Evolutionary conservation across 2,329 filamentous ascomycete species (phyloP), one percentile per base, ranked within the genome.

Genomic region (Seiridium cupressi): DNA sequence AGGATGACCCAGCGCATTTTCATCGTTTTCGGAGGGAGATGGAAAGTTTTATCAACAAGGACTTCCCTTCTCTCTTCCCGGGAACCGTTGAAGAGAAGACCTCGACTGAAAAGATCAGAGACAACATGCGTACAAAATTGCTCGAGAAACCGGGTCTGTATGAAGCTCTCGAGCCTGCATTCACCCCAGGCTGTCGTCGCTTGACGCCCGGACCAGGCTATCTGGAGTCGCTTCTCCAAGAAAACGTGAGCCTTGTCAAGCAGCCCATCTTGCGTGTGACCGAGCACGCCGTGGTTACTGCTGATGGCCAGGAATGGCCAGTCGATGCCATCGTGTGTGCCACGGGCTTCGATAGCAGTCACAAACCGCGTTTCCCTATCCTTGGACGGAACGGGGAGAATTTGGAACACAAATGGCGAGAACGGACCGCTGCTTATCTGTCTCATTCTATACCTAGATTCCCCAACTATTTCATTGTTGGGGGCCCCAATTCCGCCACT

Each of bases 31-130:
- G 48, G 3, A 31, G 31, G 32, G 31, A 51, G n/a, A 51, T 51
- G 48, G 48, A 51, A 31, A 51, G 48, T 35, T 51, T 51, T 51
- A 35, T 51, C 48, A 51, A 51, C 32, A 51, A 51, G 32, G 48
- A 51, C 48, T 51, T 51, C 31, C 48, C 48, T 10, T 51, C 13
- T 31, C 48, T 51, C 10, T 51, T 51, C 31, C 5, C 48, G 6
- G 48, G 48, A 2, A 32, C 48, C 32, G 26, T 26, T 10, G 48
- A 51, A 35, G 48, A 51, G 4, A 51, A 51, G 4, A 11, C 32
- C 5, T 13, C 13, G 13, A 51, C 48, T 11, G 26, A 13, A 13
- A 51, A 51, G 48, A 51, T 51, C 13, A 51, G 5, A 35, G 48
- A 51, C 11, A 35, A 26, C 18, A 51, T 51, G 48, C 18, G 32